A percentile compares a stretch with the other conserved stretches of the same genome.
phyloP scores from a whole-genome alignment of 371 early-diverging fungal species.

The Apophysomyces sp. region DNA sequence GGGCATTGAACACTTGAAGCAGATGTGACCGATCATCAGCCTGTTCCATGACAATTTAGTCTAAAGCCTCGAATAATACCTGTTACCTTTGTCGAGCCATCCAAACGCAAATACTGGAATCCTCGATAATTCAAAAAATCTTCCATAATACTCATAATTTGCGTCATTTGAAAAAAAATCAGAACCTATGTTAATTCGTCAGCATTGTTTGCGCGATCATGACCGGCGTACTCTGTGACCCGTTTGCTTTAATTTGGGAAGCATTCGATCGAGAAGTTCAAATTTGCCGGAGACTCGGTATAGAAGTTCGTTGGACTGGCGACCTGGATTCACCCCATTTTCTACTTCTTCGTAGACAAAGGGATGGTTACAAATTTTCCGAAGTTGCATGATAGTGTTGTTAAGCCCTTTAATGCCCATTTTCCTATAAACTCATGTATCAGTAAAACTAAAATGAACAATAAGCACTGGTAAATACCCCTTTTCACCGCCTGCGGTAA shows the following conservation, averaged over 20 bases:
- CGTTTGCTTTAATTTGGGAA: slow-evolving; percentile 87
- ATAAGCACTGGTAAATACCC: slow-evolving; percentile 40
- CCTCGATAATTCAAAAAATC: slow-evolving; percentile 85
- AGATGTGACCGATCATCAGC: slow-evolving; percentile 85
- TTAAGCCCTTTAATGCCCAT: slow-evolving; percentile 81
- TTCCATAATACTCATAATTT: slow-evolving; percentile 96
- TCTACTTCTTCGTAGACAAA: slow-evolving; percentile 97
- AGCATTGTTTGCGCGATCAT: not conserved
- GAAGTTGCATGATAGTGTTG: slow-evolving; percentile 98
- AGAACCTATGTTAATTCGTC: slow-evolving; percentile 73
- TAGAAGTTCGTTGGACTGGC: slow-evolving; percentile 53
- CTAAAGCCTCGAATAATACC: not conserved
- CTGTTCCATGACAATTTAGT: not conserved
- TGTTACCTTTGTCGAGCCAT: slow-evolving; percentile 87
- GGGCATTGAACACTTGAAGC: slow-evolving; percentile 81
- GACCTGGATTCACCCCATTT: slow-evolving; percentile 64
- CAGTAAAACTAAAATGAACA: not conserved
- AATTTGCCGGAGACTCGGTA: slow-evolving; percentile 95
- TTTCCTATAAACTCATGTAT: slow-evolving; percentile 13
- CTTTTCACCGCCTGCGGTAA: slow-evolving; percentile 60
- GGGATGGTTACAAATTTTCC: slow-evolving; percentile 99
- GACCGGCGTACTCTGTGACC: slow-evolving; percentile 72
- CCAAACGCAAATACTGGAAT: slow-evolving; percentile 86
- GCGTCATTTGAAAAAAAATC: slow-evolving; percentile 99
- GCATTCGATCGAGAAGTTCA: slow-evolving; percentile 94